These are phyloP conservation scores for Exophiala alcalophila DNA, from an alignment of 2,329 filamentous ascomycete species.

Conservation along the genomic window DNA sequence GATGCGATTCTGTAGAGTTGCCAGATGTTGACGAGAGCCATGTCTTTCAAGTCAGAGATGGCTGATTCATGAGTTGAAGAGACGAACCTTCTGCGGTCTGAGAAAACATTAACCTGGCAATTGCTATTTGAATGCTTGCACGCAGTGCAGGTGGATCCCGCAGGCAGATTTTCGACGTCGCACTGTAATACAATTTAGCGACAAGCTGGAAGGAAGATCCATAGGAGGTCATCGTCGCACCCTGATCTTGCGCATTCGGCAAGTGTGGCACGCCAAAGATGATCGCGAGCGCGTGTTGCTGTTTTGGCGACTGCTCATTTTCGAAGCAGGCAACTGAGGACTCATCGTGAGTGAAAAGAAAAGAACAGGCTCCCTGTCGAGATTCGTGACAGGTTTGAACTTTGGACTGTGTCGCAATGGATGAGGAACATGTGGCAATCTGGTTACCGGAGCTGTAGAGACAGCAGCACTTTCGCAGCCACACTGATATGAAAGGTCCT, in stretches of 20 bases:
- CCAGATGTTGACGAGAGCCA: no score
- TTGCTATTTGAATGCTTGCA: background rate
- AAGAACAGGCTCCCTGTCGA: no score
- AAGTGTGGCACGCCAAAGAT: background rate
- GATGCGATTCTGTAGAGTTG: no score
- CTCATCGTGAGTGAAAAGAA: no score
- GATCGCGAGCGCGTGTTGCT: conserved; percentile 67
- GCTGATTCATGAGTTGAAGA: no score
- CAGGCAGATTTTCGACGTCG: background rate
- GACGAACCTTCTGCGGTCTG: background rate
- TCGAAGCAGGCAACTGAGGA: no score
- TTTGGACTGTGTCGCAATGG: no score
- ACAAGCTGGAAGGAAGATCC: background rate
- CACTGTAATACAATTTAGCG: background rate
- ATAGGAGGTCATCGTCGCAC: background rate
- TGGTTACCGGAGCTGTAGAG: conserved; percentile 89
- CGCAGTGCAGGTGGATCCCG: background rate
- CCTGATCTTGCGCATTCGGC: background rate
- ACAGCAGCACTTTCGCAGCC: no score
- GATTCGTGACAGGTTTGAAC: conserved; percentile 90
- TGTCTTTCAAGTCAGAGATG: no score
- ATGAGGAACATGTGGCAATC: conserved; percentile 92
- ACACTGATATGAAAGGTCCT: no score
- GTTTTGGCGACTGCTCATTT: conserved; percentile 81
- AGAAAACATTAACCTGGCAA: background rate